These are phyloP conservation scores for Mycena olivaceomarginata DNA, from an alignment of 768 basidiomycete genomes.

Conservation along the genomic window DNA sequence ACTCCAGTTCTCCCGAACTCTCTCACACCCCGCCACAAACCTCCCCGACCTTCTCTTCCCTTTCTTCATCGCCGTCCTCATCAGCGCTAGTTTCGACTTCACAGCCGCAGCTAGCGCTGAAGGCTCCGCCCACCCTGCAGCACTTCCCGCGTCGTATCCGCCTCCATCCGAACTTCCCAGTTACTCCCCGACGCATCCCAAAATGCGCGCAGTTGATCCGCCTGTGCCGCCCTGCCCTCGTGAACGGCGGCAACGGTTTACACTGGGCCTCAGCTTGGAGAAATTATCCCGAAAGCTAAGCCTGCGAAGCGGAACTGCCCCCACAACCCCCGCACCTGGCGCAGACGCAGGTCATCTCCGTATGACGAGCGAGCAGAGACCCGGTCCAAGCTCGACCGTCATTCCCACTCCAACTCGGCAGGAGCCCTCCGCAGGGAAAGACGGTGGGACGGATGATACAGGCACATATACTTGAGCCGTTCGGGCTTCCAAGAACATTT, in stretches of 20 bases:
- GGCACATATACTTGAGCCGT: constrained; percentile 29
- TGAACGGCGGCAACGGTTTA: constrained; percentile 41
- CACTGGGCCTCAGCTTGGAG: constrained; percentile 29
- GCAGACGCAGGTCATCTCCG: constrained; percentile 19
- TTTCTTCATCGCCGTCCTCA: constrained; percentile 36
- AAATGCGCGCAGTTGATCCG: constrained; percentile 41
- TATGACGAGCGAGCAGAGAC: constrained; percentile 22
- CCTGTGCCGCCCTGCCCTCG: constrained; percentile 42
- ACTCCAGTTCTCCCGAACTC: constrained; percentile 25
- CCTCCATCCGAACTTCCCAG: constrained; percentile 37
- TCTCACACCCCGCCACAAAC: constrained; percentile 17
- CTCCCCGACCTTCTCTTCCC: constrained; percentile 37
- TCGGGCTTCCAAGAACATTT: not conserved
- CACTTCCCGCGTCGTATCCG: constrained; percentile 43
- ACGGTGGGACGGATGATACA: not conserved
- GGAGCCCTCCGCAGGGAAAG: constrained; percentile 4
- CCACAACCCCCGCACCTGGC: constrained; percentile 3
- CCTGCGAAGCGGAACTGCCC: constrained; percentile 30
- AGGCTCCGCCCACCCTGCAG: constrained; percentile 39
- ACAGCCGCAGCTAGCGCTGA: constrained; percentile 38
- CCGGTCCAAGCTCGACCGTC: not conserved
- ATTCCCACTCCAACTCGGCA: not conserved
- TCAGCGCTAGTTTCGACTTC: constrained; percentile 27
- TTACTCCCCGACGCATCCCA: constrained; percentile 44
- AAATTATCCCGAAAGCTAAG: constrained; percentile 35